Conservation (phyloP, 495 filamentous ascomycete genomes). For the Aspergillus leporis region DNA sequence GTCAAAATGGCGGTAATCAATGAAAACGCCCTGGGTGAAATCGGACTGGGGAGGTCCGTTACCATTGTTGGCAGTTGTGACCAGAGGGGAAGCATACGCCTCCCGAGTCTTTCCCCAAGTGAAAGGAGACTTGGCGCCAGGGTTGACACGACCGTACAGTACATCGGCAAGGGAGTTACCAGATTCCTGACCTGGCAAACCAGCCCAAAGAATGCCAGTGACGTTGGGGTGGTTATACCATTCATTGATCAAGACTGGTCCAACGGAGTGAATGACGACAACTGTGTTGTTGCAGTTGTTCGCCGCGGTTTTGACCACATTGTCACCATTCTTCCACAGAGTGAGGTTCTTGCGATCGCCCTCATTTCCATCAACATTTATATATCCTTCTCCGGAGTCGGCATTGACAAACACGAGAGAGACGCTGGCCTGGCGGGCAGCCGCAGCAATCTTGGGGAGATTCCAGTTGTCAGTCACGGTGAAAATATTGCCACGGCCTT, state of each 20-base stretch:
- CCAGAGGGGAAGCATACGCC: slow-evolving; percentile 73
- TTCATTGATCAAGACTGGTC: slow-evolving; percentile 73
- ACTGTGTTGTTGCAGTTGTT: slow-evolving; percentile 85
- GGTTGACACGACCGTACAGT: slow-evolving; percentile 87
- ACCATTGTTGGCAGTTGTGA: slow-evolving; percentile 75
- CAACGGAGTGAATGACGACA: slow-evolving; percentile 85
- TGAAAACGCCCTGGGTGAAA: slow-evolving; percentile 85
- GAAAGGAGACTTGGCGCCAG: slow-evolving; percentile 82
- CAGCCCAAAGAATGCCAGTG: slow-evolving; percentile 92
- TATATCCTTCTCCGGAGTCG: slow-evolving; percentile 84
- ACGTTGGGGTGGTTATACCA: slow-evolving; percentile 87
- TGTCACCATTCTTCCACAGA: slow-evolving; percentile 80
- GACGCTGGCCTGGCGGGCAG: slow-evolving; percentile 68
- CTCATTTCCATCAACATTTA: slow-evolving; percentile 77
- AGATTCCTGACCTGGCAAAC: slow-evolving; percentile 87
- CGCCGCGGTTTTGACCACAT: slow-evolving; percentile 74
- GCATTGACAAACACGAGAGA: slow-evolving; percentile 89
- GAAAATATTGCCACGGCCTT: slow-evolving; percentile 57
- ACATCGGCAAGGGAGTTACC: slow-evolving; percentile 90
- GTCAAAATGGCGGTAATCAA: slow-evolving; percentile 93
- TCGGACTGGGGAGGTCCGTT: slow-evolving; percentile 71
- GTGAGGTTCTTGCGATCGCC: slow-evolving; percentile 95
- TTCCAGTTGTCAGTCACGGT: slow-evolving; percentile 78
- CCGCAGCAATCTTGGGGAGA: slow-evolving; percentile 54
- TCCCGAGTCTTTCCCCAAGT: slow-evolving; percentile 75